These are phyloP conservation scores for Zizania latifolia DNA, from an alignment of 176 grass and related monocot species.

Conservation along the genomic window DNA sequence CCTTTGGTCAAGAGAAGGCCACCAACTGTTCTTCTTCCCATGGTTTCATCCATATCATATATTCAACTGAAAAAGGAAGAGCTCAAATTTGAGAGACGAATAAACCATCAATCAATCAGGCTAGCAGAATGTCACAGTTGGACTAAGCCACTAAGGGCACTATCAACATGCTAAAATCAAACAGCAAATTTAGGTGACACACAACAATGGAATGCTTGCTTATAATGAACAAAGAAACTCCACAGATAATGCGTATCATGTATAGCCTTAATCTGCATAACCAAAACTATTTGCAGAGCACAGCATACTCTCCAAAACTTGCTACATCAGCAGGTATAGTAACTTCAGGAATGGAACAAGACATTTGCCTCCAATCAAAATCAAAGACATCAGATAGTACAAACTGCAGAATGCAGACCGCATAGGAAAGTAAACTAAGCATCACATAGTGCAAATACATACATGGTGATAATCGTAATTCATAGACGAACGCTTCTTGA, in stretches of 20 bases:
- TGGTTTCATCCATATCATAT: slow-evolving; percentile 48
- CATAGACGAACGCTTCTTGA: background rate
- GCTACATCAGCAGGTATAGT: background rate
- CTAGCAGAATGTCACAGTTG: background rate
- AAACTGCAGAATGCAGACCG: background rate
- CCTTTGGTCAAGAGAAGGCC: slow-evolving; percentile 63
- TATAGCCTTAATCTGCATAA: background rate
- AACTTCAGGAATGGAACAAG: background rate
- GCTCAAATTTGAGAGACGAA: background rate
- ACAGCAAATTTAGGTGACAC: background rate
- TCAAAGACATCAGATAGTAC: slow-evolving; percentile 2
- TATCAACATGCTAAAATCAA: background rate
- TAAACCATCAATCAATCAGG: background rate
- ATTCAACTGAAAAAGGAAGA: slow-evolving; percentile 29
- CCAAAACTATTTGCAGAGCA: background rate
- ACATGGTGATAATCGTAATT: background rate
- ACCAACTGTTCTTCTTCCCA: slow-evolving; percentile 64
- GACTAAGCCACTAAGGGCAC: background rate
- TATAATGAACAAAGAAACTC: slow-evolving; percentile 2
- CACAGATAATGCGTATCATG: background rate
- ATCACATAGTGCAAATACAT: background rate
- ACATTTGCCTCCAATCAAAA: background rate
- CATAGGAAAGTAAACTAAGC: background rate
- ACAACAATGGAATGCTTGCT: background rate
- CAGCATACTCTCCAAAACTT: background rate